Percentiles rank a stretch among this genome's conserved stretches.
These are phyloP conservation scores for Coffea canephora DNA, from an alignment of 257 asterid species.

Conservation along the genomic window DNA sequence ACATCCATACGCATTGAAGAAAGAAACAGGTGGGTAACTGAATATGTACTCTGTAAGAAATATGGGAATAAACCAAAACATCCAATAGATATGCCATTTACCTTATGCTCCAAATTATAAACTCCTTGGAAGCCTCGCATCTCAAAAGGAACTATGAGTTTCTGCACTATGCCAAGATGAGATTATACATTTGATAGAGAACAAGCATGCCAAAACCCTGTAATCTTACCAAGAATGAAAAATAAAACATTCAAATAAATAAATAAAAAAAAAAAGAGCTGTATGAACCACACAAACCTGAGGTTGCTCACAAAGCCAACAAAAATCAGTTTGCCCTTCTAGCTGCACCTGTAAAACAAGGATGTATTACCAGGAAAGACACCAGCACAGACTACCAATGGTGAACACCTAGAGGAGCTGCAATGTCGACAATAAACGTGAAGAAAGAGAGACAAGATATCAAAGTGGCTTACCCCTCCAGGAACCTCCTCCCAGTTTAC, in stretches of 20 bases:
- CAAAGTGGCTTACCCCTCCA: conserved; percentile 46
- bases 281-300: conserved; percentile 42
- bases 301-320: conserved; percentile 97
- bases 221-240: background rate
- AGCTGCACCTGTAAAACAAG: conserved; percentile 59
- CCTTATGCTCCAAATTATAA: conserved; percentile 87
- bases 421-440: background rate
- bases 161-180: conserved; percentile 44
- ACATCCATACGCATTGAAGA: background rate
- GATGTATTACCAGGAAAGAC: conserved; percentile 9
- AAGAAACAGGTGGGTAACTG: background rate
- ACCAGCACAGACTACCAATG: background rate
- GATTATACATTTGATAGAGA: background rate
- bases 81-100: conserved; percentile 15
- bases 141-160: conserved; percentile 83
- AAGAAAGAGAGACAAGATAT: background rate
- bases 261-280: background rate
- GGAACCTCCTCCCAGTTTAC: conserved; percentile 77
- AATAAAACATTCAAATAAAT: no score
- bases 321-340: conserved; percentile 79
- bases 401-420: background rate
- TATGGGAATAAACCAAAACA: background rate
- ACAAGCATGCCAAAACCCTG: background rate
- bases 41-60: background rate
- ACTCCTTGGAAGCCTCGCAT: conserved; percentile 96